These are phyloP conservation scores for Apiospora malaysiana DNA, from an alignment of 2,329 filamentous ascomycete species.

Conservation along the genomic window DNA sequence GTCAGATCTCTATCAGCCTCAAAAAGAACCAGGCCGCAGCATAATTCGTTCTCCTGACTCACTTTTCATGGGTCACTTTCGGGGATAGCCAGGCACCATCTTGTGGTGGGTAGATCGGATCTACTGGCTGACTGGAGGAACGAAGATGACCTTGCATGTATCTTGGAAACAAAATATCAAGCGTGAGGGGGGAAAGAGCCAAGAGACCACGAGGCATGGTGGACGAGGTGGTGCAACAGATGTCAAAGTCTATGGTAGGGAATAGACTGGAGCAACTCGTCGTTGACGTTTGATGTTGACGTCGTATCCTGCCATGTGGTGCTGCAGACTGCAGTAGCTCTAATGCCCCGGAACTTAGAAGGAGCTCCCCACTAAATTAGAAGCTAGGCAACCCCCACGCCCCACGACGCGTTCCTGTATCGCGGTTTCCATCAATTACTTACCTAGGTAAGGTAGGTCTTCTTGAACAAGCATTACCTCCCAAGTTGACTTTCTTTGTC, in stretches of 20 bases:
- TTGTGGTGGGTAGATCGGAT: no score
- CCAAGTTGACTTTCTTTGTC: not conserved
- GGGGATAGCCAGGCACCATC: no score
- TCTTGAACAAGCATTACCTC: not conserved
- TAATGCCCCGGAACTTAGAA: not conserved
- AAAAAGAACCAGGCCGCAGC: not conserved
- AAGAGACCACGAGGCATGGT: no score
- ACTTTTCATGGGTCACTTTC: not conserved
- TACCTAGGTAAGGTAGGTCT: not conserved
- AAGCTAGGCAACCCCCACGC: not conserved
- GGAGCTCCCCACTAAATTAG: slow-evolving; percentile 6
- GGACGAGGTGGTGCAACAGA: no score
- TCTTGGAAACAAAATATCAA: no score
- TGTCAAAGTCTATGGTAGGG: no score
- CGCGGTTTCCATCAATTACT: not conserved
- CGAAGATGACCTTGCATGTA: no score
- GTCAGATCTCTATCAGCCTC: not conserved
- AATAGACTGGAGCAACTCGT: no score
- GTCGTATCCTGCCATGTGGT: not conserved
- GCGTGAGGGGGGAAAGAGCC: no score
- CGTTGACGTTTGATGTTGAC: no score
- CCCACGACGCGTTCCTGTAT: slow-evolving; percentile 10
- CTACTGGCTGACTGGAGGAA: no score
- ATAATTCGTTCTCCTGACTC: not conserved
- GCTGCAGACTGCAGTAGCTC: not conserved